A percentile compares a stretch with the other conserved stretches of the same genome.
Conservation (phyloP, 306 rosid species). For the Castanospermum australe region DNA sequence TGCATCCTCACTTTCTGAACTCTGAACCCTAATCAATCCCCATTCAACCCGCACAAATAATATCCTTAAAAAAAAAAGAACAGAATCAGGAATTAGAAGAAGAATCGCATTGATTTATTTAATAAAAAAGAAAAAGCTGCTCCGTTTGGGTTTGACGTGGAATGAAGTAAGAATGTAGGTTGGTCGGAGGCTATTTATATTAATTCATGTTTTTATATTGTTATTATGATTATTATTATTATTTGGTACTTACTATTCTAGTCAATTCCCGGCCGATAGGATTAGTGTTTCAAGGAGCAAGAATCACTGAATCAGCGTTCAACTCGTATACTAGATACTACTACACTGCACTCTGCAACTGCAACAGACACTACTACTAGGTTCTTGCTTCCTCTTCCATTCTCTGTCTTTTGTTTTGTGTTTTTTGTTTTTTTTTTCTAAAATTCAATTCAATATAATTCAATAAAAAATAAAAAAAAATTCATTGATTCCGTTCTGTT, state of each 20-base stretch:
- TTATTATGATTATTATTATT: background rate
- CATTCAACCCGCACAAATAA: background rate
- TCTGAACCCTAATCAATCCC: background rate
- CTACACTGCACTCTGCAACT: too few relatives aligned
- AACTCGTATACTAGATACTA: too few relatives aligned
- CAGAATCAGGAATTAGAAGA: too few relatives aligned
- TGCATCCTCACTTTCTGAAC: background rate
- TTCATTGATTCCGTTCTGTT: background rate
- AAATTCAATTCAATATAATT: background rate
- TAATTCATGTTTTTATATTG: background rate
- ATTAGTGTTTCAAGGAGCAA: background rate
- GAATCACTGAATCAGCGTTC: too few relatives aligned
- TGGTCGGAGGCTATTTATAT: background rate
- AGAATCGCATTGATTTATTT: background rate
- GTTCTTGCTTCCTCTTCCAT: background rate
- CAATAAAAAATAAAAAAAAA: background rate
- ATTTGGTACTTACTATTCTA: background rate
- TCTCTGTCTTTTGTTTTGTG: background rate
- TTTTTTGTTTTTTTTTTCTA: too few relatives aligned
- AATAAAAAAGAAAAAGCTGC: background rate
- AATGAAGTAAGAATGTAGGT: conserved; percentile 18
- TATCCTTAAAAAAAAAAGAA: too few relatives aligned
- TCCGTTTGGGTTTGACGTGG: background rate
- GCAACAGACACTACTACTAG: background rate
- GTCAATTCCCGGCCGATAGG: background rate